Conservation (phyloP, 2,329 filamentous ascomycete species). For the Xylariales sp. region DNA sequence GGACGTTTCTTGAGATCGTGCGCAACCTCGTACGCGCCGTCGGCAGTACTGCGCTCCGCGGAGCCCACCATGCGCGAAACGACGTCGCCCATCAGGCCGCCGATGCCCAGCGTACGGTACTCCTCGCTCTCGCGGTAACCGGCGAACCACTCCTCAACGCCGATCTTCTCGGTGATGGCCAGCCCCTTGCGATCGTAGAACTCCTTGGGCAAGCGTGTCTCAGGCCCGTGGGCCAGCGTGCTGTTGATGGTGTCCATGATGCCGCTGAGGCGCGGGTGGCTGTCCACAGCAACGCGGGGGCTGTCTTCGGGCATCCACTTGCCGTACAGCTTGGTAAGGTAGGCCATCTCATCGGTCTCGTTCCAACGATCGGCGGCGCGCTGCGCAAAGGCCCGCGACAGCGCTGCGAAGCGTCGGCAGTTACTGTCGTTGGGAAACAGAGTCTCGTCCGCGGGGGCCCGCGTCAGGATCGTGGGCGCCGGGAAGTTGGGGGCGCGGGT, state of each 20-base stretch:
- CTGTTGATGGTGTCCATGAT: constrained; percentile 94
- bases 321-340: constrained; percentile 71
- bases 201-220: constrained; percentile 72
- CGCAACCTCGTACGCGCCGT: constrained; percentile 46
- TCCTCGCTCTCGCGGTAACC: constrained; percentile 82
- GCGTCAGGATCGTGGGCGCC: constrained; percentile 60
- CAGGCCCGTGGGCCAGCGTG: constrained; percentile 76
- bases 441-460: constrained; percentile 67
- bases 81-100: constrained; percentile 77
- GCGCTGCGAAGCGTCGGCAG: constrained; percentile 67
- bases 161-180: constrained; percentile 68
- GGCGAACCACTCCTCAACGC: constrained; percentile 87
- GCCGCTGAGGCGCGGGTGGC: constrained; percentile 76
- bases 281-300: constrained; percentile 73
- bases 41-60: constrained; percentile 52
- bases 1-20: constrained; percentile 16
- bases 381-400: constrained; percentile 67
- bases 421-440: constrained; percentile 74
- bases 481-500: constrained; percentile 44
- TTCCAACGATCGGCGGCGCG: constrained; percentile 72
- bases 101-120: constrained; percentile 87
- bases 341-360: constrained; percentile 72
- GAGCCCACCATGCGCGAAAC: constrained; percentile 69
- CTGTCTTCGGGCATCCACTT: constrained; percentile 79
- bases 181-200: constrained; percentile 79